These are phyloP conservation scores for Zizania palustris DNA, from an alignment of 202 grass and related monocot genomes.

Conservation along the genomic window DNA sequence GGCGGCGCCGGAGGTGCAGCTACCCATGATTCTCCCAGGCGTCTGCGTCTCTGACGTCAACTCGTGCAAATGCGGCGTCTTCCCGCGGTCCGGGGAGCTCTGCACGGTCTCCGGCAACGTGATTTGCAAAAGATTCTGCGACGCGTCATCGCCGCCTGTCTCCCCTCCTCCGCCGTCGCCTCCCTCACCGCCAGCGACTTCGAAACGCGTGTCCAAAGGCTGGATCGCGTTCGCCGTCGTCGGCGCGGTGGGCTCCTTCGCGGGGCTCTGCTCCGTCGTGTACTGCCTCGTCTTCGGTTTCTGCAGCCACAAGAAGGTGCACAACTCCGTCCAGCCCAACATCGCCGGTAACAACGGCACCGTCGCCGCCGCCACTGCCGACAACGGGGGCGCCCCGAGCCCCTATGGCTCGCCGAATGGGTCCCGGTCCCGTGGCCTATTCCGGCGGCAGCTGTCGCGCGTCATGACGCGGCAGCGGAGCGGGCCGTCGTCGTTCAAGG, in stretches of 20 bases:
- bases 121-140: conserved; percentile 49
- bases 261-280: conserved; percentile 64
- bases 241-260: conserved; percentile 65
- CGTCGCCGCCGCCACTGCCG: not conserved
- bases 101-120: conserved; percentile 46
- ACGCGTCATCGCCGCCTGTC: accelerated
- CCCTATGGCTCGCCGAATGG: conserved; percentile 53
- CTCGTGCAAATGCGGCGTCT: conserved; percentile 46
- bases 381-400: conserved; percentile 3
- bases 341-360: conserved; percentile 1
- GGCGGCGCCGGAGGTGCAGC: not conserved
- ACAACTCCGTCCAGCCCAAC: conserved; percentile 86
- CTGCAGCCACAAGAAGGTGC: conserved; percentile 77
- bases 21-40: conserved; percentile 61
- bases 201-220: conserved; percentile 7
- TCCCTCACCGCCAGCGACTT: not conserved
- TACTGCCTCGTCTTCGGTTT: conserved; percentile 64
- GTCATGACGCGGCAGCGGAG: conserved; percentile 82
- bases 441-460: conserved; percentile 77
- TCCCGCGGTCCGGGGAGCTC: conserved; percentile 36
- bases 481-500: conserved; percentile 86
- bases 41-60: conserved; percentile 41
- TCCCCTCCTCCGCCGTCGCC: not conserved
- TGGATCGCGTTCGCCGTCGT: conserved; percentile 69
- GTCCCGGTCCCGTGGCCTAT: conserved; percentile 49